Evolutionary conservation across 352 stramenopile species (phyloP).

Genomic region (Elongisporangium anandrum): DNA sequence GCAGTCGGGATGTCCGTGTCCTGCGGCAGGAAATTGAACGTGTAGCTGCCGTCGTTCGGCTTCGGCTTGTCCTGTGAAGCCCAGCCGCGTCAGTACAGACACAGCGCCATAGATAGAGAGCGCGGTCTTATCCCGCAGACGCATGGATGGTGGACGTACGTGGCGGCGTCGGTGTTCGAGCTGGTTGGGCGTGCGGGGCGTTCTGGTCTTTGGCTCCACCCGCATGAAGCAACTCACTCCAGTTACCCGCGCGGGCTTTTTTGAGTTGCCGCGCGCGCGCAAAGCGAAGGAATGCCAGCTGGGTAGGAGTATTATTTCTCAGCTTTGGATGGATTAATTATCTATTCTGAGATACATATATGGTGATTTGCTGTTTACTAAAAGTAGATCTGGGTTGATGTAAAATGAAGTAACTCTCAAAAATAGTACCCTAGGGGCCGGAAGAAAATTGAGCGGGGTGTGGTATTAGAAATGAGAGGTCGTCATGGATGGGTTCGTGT

Average conservation of each 20-base stretch:
- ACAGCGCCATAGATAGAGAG: background rate
- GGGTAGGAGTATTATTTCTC: background rate
- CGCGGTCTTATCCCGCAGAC: background rate
- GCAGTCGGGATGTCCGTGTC: conserved; percentile 23
- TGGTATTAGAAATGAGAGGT: background rate
- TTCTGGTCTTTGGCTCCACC: background rate
- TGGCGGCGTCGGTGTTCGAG: background rate
- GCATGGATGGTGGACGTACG: background rate
- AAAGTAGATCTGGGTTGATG: background rate
- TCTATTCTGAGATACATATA: background rate
- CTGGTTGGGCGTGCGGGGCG: background rate
- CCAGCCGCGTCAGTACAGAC: background rate
- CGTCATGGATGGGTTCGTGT: background rate
- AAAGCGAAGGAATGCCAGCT: background rate
- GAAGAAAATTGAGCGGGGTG: background rate
- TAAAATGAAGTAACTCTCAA: background rate
- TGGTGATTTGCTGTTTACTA: background rate
- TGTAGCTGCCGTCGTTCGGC: conserved; percentile 23
- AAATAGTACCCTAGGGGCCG: background rate
- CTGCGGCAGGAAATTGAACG: conserved; percentile 56
- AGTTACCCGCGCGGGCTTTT: background rate
- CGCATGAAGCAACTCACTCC: background rate
- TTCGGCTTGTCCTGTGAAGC: conserved; percentile 9
- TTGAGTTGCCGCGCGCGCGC: background rate
- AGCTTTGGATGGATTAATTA: no score